These are phyloP conservation scores for Pittosporum tobira DNA, from an alignment of 129 eudicot genomes.

Conservation along the genomic window DNA sequence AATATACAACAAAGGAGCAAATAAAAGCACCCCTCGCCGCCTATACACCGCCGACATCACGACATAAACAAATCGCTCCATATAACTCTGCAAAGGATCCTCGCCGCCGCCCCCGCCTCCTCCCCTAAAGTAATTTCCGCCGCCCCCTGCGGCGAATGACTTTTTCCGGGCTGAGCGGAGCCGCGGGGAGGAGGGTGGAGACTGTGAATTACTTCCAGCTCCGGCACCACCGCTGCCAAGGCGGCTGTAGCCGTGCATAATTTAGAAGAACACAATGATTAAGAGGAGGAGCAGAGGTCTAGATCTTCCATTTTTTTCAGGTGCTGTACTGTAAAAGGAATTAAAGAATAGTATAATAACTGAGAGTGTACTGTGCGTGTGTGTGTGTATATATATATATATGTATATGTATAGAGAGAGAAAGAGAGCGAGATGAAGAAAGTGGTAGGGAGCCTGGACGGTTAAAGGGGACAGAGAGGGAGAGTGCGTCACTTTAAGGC, in stretches of 20 bases:
- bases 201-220: constrained; percentile 29
- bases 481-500: no score
- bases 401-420: no score
- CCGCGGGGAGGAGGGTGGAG: constrained; percentile 84
- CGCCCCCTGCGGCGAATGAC: constrained; percentile 21
- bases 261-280: not conserved
- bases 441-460: no score
- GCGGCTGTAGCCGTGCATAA: constrained; percentile 92
- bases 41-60: constrained; percentile 71
- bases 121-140: no score
- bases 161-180: constrained; percentile 41
- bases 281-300: not conserved
- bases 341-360: no score
- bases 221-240: constrained; percentile 46
- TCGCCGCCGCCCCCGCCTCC: constrained; percentile 22
- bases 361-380: no score
- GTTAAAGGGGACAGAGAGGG: no score
- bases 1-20: constrained; percentile 82
- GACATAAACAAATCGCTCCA: constrained; percentile 56
- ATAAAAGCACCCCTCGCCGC: constrained; percentile 73
- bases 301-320: no score
- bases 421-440: not conserved
- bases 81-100: constrained; percentile 38
- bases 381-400: no score
- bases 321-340: no score